These are phyloP conservation scores for Microsporum audouinii DNA, from an alignment of 2,329 filamentous ascomycete species.

Conservation along the genomic window DNA sequence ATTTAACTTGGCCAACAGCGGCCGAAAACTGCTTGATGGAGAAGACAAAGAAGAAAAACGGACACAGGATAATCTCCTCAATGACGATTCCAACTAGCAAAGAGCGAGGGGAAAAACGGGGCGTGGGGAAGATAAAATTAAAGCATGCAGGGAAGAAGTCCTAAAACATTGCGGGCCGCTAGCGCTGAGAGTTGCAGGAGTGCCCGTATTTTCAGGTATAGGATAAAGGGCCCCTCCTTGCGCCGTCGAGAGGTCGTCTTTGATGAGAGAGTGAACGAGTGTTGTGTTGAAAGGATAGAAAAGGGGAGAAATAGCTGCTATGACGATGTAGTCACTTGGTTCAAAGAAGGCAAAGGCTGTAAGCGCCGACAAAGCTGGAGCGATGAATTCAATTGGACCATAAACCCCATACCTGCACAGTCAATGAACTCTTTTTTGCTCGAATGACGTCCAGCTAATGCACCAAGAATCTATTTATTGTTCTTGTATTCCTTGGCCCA, in stretches of 20 bases:
- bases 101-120: neutral
- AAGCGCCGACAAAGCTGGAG: neutral
- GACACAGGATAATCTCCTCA: neutral
- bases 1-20: neutral
- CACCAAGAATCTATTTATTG: neutral
- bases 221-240: too few relatives aligned
- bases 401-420: neutral
- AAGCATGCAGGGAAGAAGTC: neutral
- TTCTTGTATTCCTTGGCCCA: neutral
- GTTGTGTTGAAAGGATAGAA: neutral
- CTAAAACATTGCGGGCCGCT: constrained; percentile 1
- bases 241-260: neutral
- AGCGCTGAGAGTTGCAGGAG: neutral
- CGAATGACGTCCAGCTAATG: neutral
- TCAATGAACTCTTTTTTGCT: neutral
- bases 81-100: neutral
- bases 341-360: neutral
- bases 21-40: neutral
- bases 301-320: neutral
- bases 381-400: neutral
- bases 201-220: neutral
- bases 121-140: constrained; percentile 1
- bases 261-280: neutral
- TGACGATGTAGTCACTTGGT: neutral
- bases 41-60: neutral